Conservation (phyloP, 306 rosid genomes). For the Elaeagnus macrophylla region DNA sequence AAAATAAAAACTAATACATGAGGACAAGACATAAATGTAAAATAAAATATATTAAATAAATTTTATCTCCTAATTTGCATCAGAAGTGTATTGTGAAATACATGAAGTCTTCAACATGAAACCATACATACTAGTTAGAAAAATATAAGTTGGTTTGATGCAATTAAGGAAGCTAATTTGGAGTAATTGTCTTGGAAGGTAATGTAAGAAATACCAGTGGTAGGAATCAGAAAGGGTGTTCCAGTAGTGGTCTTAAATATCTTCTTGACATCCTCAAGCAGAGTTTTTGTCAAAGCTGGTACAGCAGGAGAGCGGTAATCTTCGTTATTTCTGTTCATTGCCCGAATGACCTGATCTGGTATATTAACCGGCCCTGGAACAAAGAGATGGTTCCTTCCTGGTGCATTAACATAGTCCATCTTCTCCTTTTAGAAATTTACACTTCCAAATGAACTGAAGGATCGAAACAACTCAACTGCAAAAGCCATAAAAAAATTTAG, state of each 20-base stretch:
- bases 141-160: not conserved
- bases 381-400: slow-evolving; percentile 95
- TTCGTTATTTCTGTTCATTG: slow-evolving; percentile 95
- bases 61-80: no score
- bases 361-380: slow-evolving; percentile 99
- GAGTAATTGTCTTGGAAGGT: not conserved
- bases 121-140: not conserved
- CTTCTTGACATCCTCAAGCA: slow-evolving; percentile 85
- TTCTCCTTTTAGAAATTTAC: slow-evolving; percentile 28
- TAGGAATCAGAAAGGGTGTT: slow-evolving; percentile 83
- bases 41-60: no score
- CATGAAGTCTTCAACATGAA: no score
- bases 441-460: slow-evolving; percentile 12
- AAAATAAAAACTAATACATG: no score
- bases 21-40: no score
- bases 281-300: slow-evolving; percentile 76
- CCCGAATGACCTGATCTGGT: slow-evolving; percentile 79
- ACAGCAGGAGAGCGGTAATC: slow-evolving; percentile 96
- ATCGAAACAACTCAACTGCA: not conserved
- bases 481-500: slow-evolving; percentile 2
- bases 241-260: slow-evolving; percentile 93
- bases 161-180: not conserved
- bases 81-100: no score
- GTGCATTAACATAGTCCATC: slow-evolving; percentile 80
- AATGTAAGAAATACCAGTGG: slow-evolving; percentile 57